Evolutionary conservation across 805 yeast species (phyloP).

Genomic region (Jamesozyma rosinii): DNA sequence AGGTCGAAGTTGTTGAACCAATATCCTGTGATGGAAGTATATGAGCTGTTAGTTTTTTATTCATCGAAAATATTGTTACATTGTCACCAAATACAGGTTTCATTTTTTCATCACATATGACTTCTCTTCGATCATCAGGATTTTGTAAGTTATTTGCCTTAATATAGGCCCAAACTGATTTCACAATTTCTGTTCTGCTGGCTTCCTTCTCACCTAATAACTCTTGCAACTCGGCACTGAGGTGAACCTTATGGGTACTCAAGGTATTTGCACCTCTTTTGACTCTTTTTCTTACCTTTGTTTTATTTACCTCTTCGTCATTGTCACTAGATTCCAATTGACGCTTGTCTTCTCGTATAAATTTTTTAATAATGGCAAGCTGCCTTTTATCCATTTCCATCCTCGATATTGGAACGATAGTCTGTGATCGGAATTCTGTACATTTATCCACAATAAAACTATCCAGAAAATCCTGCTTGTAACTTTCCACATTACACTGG

Average conservation of each 20-base stretch:
- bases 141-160: conserved; percentile 54
- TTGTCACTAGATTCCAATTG: not conserved
- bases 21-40: not conserved
- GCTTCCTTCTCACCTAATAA: conserved; percentile 39
- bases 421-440: not conserved
- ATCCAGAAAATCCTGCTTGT: not conserved
- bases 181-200: conserved; percentile 61
- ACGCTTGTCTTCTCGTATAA: not conserved
- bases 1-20: not conserved
- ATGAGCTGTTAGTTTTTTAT: conserved; percentile 45
- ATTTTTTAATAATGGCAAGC: not conserved
- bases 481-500: not conserved
- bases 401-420: not conserved
- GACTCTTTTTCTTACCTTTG: not conserved
- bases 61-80: conserved; percentile 51
- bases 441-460: not conserved
- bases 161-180: conserved; percentile 61
- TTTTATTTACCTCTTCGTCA: conserved; percentile 2
- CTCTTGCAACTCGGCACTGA: conserved; percentile 42
- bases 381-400: conserved; percentile 1
- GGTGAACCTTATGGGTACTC: conserved; percentile 31
- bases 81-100: conserved; percentile 50
- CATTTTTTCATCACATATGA: conserved; percentile 53
- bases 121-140: conserved; percentile 55
- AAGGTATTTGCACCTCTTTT: conserved; percentile 3